Evolutionary conservation across 345 rosid genomes (phyloP).

Genomic region (Rhizophora mangle): DNA sequence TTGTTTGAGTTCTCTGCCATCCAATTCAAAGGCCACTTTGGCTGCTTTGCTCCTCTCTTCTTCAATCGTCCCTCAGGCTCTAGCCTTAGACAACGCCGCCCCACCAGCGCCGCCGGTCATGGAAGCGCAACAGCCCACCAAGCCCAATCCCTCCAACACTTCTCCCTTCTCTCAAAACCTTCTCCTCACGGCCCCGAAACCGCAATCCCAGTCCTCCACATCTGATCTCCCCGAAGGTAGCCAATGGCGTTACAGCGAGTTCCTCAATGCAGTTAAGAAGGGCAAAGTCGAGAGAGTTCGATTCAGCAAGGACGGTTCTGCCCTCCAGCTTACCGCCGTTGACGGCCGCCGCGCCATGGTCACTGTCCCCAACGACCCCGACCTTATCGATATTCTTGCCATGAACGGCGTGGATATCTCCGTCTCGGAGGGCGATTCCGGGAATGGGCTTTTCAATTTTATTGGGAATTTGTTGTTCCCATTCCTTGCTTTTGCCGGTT

Average conservation of each 20-base stretch:
- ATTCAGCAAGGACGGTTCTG: conserved; percentile 69
- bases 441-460: conserved; percentile 53
- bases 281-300: conserved; percentile 76
- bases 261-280: conserved; percentile 66
- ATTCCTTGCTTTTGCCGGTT: conserved; percentile 58
- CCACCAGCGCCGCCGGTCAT: conserved; percentile 40
- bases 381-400: conserved; percentile 64
- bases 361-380: conserved; percentile 65
- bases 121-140: conserved; percentile 48
- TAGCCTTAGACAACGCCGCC: conserved; percentile 44
- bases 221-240: conserved; percentile 67
- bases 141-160: conserved; percentile 33
- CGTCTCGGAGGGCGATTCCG: conserved; percentile 70
- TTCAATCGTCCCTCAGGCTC: conserved; percentile 46
- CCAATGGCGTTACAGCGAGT: conserved; percentile 84
- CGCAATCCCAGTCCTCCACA: conserved; percentile 37
- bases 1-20: conserved; percentile 15
- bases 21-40: conserved; percentile 42
- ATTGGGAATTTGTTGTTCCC: conserved; percentile 70
- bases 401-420: conserved; percentile 79
- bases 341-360: conserved; percentile 72
- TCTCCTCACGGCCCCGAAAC: conserved; percentile 55
- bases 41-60: conserved; percentile 54
- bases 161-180: conserved; percentile 53
- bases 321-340: conserved; percentile 56